phyloP scores from a whole-genome alignment of 2,329 filamentous ascomycete genomes.

The Ramularia collo-cygni region DNA sequence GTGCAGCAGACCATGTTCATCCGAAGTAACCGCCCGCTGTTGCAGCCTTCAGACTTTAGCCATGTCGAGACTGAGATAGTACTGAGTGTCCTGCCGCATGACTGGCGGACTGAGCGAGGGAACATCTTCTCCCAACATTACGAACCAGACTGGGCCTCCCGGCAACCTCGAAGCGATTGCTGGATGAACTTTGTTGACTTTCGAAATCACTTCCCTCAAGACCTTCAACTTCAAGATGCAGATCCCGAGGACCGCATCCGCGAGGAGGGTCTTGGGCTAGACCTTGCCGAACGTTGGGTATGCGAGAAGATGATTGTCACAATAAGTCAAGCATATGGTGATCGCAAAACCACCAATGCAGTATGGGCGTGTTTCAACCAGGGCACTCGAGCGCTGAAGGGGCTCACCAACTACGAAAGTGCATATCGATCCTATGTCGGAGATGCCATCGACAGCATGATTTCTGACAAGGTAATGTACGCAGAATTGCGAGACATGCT shows the following conservation, averaged over 20 bases:
- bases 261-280: slow-evolving; percentile 8
- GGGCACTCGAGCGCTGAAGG: slow-evolving; percentile 66
- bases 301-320: slow-evolving; percentile 27
- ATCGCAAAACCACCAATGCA: slow-evolving; percentile 31
- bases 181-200: slow-evolving; percentile 45
- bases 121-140: slow-evolving; percentile 49
- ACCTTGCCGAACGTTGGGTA: slow-evolving; percentile 24
- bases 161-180: slow-evolving; percentile 19
- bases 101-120: slow-evolving; percentile 18
- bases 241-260: slow-evolving; percentile 7
- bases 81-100: slow-evolving; percentile 46
- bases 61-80: slow-evolving; percentile 51
- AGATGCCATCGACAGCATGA: slow-evolving; percentile 54
- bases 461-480: slow-evolving; percentile 61
- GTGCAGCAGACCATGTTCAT: slow-evolving; percentile 61
- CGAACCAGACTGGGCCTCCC: slow-evolving; percentile 20
- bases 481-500: slow-evolving; percentile 66
- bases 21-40: slow-evolving; percentile 51
- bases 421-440: slow-evolving; percentile 57
- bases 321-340: slow-evolving; percentile 15
- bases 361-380: slow-evolving; percentile 59
- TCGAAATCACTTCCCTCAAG: slow-evolving; percentile 35
- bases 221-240: slow-evolving; percentile 2
- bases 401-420: slow-evolving; percentile 59
- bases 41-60: slow-evolving; percentile 34